These are phyloP conservation scores for Closterium sp. DNA, from an alignment of 139 green algal species.

Conservation along the genomic window DNA sequence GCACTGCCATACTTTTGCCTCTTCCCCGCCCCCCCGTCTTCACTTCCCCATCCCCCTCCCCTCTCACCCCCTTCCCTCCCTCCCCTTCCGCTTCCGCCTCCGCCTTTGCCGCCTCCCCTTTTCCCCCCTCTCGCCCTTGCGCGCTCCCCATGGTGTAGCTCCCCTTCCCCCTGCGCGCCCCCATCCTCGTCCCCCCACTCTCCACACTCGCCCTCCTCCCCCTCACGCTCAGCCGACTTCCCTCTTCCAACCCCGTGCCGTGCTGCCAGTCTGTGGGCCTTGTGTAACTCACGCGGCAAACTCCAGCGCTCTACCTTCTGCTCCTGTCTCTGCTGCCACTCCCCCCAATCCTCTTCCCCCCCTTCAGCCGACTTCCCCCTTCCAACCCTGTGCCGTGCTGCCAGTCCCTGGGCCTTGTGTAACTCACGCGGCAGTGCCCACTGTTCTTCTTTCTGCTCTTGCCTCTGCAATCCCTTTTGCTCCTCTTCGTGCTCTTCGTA, in stretches of 20 bases:
- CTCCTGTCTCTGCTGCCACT: background rate
- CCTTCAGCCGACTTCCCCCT: background rate
- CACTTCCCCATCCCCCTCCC: background rate
- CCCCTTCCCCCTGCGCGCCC: background rate
- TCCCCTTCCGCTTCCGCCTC: background rate
- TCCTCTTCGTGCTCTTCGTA: background rate
- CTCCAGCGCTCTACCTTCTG: background rate
- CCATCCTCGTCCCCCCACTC: background rate
- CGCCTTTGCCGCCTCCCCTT: background rate
- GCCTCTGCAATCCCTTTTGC: background rate
- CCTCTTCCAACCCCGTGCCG: background rate
- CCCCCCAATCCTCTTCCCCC: background rate
- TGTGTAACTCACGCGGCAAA: background rate
- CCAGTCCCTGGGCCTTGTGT: background rate
- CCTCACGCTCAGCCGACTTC: background rate
- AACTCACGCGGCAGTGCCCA: background rate
- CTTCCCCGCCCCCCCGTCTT: background rate
- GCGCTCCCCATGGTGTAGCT: background rate
- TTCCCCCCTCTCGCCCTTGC: background rate
- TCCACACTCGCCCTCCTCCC: background rate
- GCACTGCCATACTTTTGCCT: background rate
- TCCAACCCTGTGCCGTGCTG: background rate
- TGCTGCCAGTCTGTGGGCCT: background rate
- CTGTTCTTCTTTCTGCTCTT: background rate
- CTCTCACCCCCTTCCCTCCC: background rate